These are phyloP conservation scores for Mycena venus DNA, from an alignment of 768 basidiomycete genomes.

Conservation along the genomic window DNA sequence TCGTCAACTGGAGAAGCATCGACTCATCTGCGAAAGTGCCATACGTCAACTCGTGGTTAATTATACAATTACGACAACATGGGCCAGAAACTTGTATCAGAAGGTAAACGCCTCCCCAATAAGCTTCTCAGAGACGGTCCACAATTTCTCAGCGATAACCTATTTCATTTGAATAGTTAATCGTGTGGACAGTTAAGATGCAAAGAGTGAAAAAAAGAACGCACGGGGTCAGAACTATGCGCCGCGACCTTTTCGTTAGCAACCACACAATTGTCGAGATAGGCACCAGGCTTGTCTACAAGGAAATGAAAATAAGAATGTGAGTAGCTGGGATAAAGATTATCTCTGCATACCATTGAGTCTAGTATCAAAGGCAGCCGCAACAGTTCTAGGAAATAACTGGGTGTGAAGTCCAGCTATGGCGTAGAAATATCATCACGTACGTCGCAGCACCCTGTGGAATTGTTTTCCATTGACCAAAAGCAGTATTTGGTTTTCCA, in stretches of 20 bases:
- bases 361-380: constrained; percentile 9
- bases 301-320: not conserved
- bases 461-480: not conserved
- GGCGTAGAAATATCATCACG: not conserved
- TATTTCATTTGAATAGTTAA: not conserved
- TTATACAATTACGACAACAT: too few relatives aligned
- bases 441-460: constrained; percentile 11
- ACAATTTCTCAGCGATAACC: not conserved
- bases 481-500: not conserved
- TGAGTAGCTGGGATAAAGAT: not conserved
- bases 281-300: not conserved
- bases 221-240: not conserved
- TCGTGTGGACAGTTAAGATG: not conserved
- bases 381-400: not conserved
- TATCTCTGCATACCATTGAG: not conserved
- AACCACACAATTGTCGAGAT: constrained; percentile 4
- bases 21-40: too few relatives aligned
- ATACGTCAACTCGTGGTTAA: too few relatives aligned
- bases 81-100: too few relatives aligned
- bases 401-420: not conserved
- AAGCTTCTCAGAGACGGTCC: not conserved
- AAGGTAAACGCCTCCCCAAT: constrained; percentile 1
- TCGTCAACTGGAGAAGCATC: too few relatives aligned
- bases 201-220: not conserved
- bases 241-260: not conserved